These are phyloP conservation scores for Penicillium sp. DNA, from an alignment of 2,329 filamentous ascomycete species.

Conservation along the genomic window DNA sequence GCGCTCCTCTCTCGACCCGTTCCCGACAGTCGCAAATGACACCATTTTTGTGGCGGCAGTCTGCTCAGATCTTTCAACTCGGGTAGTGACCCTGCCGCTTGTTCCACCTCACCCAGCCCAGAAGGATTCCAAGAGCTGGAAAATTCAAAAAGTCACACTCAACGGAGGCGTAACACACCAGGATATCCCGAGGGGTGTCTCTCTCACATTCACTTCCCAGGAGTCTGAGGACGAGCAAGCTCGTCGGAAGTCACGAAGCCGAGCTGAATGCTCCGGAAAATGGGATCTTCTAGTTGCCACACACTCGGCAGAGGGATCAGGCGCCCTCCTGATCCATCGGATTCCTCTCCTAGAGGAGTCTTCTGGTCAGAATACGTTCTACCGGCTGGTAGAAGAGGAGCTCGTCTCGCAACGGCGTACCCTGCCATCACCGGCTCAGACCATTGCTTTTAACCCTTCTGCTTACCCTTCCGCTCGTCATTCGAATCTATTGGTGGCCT, in stretches of 20 bases:
- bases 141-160: constrained; percentile 58
- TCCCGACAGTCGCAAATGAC: constrained; percentile 55
- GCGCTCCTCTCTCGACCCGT: constrained; percentile 49
- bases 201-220: constrained; percentile 60
- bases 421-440: constrained; percentile 57
- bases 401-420: constrained; percentile 54
- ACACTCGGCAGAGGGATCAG: constrained; percentile 53
- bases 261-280: constrained; percentile 31
- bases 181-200: constrained; percentile 57
- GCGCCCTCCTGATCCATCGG: constrained; percentile 53
- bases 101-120: constrained; percentile 55
- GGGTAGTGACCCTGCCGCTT: constrained; percentile 62
- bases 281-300: constrained; percentile 56
- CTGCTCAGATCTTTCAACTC: constrained; percentile 63
- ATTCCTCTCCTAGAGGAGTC: constrained; percentile 44
- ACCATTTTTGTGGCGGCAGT: constrained; percentile 61
- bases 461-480: constrained; percentile 60
- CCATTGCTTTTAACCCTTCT: constrained; percentile 61
- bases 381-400: constrained; percentile 43
- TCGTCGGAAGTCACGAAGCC: constrained; percentile 40
- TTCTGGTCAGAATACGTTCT: constrained; percentile 24
- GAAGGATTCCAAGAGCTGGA: constrained; percentile 43
- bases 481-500: constrained; percentile 61
- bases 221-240: constrained; percentile 39
- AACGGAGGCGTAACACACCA: constrained; percentile 56